Percentiles rank a stretch among this genome's conserved stretches.
phyloP scores from a whole-genome alignment of 2,329 filamentous ascomycete species.

The Zymoseptoria passerinii region DNA sequence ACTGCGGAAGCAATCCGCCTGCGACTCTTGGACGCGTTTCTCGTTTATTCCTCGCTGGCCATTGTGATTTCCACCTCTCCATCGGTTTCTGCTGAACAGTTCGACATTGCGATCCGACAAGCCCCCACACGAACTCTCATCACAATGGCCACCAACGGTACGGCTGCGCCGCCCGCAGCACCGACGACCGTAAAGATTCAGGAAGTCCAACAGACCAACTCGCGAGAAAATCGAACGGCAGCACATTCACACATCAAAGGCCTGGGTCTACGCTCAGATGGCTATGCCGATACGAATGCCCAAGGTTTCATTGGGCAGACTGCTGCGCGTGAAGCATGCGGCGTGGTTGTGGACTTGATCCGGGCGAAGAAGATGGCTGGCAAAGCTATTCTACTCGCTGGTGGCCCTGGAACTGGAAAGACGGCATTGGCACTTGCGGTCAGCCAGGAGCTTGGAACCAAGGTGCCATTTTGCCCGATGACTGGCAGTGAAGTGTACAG shows the following conservation, averaged over 20 bases:
- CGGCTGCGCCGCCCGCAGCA: conserved; percentile 15
- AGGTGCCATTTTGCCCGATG: conserved; percentile 97
- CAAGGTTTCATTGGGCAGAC: conserved; percentile 86
- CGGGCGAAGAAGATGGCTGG: conserved; percentile 96
- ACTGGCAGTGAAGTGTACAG: conserved; percentile 98
- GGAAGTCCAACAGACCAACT: conserved; percentile 28
- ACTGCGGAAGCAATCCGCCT: background rate
- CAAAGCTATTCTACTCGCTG: conserved; percentile 83
- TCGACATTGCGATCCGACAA: background rate
- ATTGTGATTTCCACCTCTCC: background rate
- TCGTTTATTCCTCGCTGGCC: background rate
- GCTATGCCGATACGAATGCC: conserved; percentile 68
- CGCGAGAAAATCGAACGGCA: conserved; percentile 87
- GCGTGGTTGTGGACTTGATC: conserved; percentile 92
- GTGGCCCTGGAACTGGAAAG: conserved; percentile 93
- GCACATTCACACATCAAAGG: conserved; percentile 98
- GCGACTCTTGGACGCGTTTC: background rate
- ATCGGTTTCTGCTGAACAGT: background rate
- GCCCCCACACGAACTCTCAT: background rate
- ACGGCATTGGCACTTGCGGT: conserved; percentile 92
- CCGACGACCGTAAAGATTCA: conserved; percentile 28
- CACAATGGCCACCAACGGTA: conserved; percentile 22
- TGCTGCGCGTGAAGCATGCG: conserved; percentile 87
- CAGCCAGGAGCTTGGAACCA: conserved; percentile 93
- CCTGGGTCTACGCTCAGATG: conserved; percentile 77